Evolutionary conservation across 805 yeast genomes (phyloP), one percentile per base, ranked within the genome.

Genomic region (Torulaspora delbrueckii): DNA sequence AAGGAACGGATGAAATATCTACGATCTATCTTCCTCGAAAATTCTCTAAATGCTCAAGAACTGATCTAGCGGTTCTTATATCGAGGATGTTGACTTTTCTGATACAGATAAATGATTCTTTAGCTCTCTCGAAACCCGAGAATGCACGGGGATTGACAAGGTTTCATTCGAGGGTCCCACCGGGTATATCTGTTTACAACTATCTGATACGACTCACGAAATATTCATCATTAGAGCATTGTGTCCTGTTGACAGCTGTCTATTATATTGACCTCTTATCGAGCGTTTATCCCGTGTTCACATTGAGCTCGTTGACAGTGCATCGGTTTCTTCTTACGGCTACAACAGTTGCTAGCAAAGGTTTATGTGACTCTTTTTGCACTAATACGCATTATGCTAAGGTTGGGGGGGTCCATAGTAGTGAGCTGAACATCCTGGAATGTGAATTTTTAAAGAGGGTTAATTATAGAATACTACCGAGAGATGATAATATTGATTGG

Each of bases 161-260:
- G 53, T 91, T 91, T 64, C 99, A 91, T 64, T 89, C 97, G 3
- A 75, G 97, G 51, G 82, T 91, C 0, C 96, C 97, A 3, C 98
- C 99, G 0, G 77, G 77, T 13, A 91, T 91, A 36, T 83, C 96
- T 5, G 79, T 89, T 12, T 77, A 76, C 53, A 86, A 85, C 44
- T 91, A 91, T 58, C 66, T 90, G 36, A 67, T 81, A 37, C 75
- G 98, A 55, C 70, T 91, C 39, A 76, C 91, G 6, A 84, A 86
- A 56, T 91, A 86, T 65, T 89, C 96, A 47, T 81, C 87, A 37
- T 71, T 93, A 47, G 96, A 89, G 53, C 85, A 85, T 50, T 85
- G 95, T 4, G 85, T 91, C 1, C 69, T 91, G 31, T 71, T 91
- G 40, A 75, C 95, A 1, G 75, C 93, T 10, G 81, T 93, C n/a